Evolutionary conservation across 257 asterid species (phyloP).

Genomic region (Misopates orontium): DNA sequence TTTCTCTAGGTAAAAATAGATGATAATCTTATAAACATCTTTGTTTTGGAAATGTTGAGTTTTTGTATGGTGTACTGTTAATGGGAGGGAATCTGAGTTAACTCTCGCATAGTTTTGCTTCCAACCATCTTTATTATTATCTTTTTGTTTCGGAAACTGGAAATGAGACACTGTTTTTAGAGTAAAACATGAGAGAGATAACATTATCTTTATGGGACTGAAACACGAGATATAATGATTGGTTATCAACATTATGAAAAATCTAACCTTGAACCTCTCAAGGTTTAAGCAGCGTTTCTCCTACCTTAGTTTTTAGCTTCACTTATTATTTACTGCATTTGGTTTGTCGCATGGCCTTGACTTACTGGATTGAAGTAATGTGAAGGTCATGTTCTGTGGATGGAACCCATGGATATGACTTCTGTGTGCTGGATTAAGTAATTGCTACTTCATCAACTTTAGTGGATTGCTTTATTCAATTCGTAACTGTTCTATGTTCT

Average conservation of each 20-base stretch:
- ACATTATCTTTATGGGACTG: not conserved
- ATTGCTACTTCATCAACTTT: constrained; percentile 1
- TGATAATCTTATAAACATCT: not conserved
- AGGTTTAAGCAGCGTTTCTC: not conserved
- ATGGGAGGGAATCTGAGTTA: not conserved
- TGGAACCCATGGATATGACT: constrained; percentile 7
- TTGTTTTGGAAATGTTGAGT: not conserved
- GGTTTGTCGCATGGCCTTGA: not conserved
- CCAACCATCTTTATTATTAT: not conserved
- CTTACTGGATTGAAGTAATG: not conserved
- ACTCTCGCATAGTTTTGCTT: not conserved
- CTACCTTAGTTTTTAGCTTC: not conserved
- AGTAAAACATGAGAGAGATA: no score
- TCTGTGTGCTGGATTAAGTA: not conserved
- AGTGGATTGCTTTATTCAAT: constrained; percentile 27
- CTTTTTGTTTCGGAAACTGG: not conserved
- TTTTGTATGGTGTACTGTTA: not conserved
- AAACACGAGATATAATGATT: constrained; percentile 17
- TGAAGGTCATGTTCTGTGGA: constrained; percentile 3
- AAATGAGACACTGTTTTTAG: no score
- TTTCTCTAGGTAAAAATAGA: constrained; percentile 7
- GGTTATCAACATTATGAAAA: not conserved
- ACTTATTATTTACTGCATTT: constrained; percentile 5
- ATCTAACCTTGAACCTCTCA: not conserved
- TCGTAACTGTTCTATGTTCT: constrained; percentile 29